Base-by-base conservation (phyloP, 108 stramenopile genomes). In the Bacterosira constricta region DNA sequence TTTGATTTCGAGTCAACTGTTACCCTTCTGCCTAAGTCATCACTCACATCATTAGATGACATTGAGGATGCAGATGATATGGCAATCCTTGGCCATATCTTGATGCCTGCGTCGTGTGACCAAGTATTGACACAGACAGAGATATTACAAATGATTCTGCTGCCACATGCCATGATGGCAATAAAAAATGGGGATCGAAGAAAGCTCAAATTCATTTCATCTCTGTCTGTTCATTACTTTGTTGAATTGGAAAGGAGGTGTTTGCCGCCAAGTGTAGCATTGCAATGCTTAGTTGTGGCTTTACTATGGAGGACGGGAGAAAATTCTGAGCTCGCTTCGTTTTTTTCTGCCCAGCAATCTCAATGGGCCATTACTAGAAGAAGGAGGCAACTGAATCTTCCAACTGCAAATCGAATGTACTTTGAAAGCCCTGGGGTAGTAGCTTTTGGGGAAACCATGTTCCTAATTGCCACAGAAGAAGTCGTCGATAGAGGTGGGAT, bases 261-360 rank as follows among this genome's bases (percentile, higher is more conserved):
- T 35, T 6, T 62, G 17, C 50, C 35, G 35, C 51, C 75, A n/a
- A 61, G 75, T 36, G 58, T 67, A 51, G 59, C 75, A 21, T 35
- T 76, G 60, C 66, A 68, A 42, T 52, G 59, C 46, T 51, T 76
- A 27, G 60, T 76, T 29, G 66, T 76, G 36, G 51, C 66, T 34
- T n/a, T 76, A 21, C 31, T 76, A n/a, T 65, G 34, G 51, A 61
- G 49, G 41, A 47, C 35, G 23, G 36, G 66, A 1, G 34, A 62
- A 35, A 8, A 29, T 25, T 52, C 42, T 4, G 60, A 66, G 17
- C 56, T 76, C 7, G 13, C 31, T 20, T 61, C 75, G 8, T 68
- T 65, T 62, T 45, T 76, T 30, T 53, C 46, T 12, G 66, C 51
- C 23, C 49, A 58, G 32, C 44, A 76, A 45, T 61, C 66, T 13